Evolutionary conservation across 371 early-diverging fungal species (phyloP).

Genomic region (Rhizopus sp.): DNA sequence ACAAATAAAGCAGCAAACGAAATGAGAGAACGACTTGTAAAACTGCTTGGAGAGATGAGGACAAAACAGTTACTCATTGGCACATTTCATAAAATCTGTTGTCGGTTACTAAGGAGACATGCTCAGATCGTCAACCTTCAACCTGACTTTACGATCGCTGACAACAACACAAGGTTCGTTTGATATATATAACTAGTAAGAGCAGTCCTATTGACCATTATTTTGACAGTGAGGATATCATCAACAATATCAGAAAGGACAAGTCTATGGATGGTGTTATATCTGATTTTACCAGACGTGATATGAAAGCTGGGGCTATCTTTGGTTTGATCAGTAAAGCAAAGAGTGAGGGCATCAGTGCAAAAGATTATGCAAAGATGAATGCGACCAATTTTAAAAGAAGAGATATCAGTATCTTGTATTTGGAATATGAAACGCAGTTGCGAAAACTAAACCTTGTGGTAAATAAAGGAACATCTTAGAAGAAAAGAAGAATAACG

Average conservation of each 20-base stretch:
- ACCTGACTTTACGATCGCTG: slow-evolving; percentile 51
- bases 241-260: slow-evolving; percentile 18
- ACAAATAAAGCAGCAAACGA: slow-evolving; percentile 70
- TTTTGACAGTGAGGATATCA: slow-evolving; percentile 25
- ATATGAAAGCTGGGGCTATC: slow-evolving; percentile 19
- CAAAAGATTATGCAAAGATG: slow-evolving; percentile 11
- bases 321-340: slow-evolving; percentile 30
- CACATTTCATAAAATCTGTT: slow-evolving; percentile 67
- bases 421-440: slow-evolving; percentile 42
- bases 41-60: slow-evolving; percentile 29
- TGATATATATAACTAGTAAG: background rate
- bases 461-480: slow-evolving; percentile 23
- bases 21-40: slow-evolving; percentile 47
- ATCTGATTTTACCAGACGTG: background rate
- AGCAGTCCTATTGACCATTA: background rate
- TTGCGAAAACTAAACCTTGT: slow-evolving; percentile 33
- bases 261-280: background rate
- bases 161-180: slow-evolving; percentile 36
- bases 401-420: slow-evolving; percentile 25
- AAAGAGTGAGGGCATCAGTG: slow-evolving; percentile 30
- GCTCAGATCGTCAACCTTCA: slow-evolving; percentile 26
- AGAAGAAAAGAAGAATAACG: background rate
- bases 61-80: slow-evolving; percentile 36
- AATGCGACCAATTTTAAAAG: slow-evolving; percentile 5
- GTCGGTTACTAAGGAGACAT: slow-evolving; percentile 38